These are phyloP conservation scores for Prinsepia uniflora DNA, from an alignment of 306 rosid species.

Conservation along the genomic window DNA sequence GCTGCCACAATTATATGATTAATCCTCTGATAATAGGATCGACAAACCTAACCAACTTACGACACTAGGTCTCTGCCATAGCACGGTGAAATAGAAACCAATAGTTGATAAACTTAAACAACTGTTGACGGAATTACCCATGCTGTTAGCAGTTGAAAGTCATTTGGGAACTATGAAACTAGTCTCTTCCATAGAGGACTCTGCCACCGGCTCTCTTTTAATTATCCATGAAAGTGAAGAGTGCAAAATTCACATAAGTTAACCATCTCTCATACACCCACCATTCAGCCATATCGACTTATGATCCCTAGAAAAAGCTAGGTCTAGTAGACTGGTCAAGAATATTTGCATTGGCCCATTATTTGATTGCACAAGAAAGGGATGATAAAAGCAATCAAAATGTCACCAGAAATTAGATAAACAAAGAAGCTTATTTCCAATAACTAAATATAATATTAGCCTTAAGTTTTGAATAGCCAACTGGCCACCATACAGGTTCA, in stretches of 20 bases:
- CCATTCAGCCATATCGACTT: not conserved
- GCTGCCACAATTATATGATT: not conserved
- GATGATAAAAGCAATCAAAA: conserved; percentile 13
- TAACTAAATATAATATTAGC: conserved; percentile 33
- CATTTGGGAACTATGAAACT: not conserved
- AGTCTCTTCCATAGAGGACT: not conserved
- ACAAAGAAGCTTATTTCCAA: not conserved
- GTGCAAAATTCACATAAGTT: not conserved
- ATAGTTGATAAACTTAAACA: not conserved
- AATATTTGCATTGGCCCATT: not conserved
- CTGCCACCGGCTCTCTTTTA: not conserved
- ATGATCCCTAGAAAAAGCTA: conserved; percentile 2
- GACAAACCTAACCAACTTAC: not conserved
- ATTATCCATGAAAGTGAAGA: not conserved
- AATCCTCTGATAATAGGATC: too few species aligned
- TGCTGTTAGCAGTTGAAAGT: not conserved
- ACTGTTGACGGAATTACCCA: not conserved
- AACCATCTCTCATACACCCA: not conserved
- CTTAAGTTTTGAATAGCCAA: conserved; percentile 92
- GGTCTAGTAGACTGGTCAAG: not conserved
- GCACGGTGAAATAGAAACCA: not conserved
- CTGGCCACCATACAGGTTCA: conserved; percentile 98
- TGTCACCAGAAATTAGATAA: not conserved
- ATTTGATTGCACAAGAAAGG: conserved; percentile 17
- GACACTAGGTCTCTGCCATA: not conserved